These are phyloP conservation scores for Xylariales sp. DNA, from an alignment of 2,329 filamentous ascomycete species.

Conservation along the genomic window DNA sequence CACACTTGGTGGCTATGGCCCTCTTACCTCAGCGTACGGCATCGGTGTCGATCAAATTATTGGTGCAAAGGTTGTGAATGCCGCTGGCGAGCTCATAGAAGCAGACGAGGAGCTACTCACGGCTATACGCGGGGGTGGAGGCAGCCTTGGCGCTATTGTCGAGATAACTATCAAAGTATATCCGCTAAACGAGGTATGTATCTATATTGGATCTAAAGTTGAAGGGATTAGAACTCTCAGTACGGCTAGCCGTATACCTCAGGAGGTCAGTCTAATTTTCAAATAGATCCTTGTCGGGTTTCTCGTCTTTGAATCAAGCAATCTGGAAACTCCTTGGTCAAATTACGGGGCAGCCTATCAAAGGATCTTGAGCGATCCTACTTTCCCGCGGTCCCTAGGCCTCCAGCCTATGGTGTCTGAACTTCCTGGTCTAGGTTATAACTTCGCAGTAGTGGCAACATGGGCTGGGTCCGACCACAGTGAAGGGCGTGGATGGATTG, in stretches of 20 bases:
- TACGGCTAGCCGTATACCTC: background rate
- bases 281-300: background rate
- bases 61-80: constrained; percentile 31
- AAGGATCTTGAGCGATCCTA: too few relatives aligned
- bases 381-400: too few relatives aligned
- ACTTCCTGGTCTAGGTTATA: too few relatives aligned
- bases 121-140: constrained; percentile 34
- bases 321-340: too few relatives aligned
- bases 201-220: background rate
- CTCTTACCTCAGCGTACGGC: constrained; percentile 24
- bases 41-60: constrained; percentile 32
- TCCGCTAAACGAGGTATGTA: constrained; percentile 20
- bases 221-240: background rate
- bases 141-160: constrained; percentile 33
- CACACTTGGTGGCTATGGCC: constrained; percentile 28
- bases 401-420: too few relatives aligned
- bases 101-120: constrained; percentile 31
- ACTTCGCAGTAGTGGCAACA: too few relatives aligned
- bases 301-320: too few relatives aligned
- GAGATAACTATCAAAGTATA: constrained; percentile 35
- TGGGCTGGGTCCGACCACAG: too few relatives aligned
- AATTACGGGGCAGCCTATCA: too few relatives aligned
- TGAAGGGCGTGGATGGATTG: too few relatives aligned
- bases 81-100: constrained; percentile 28
- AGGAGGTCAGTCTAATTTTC: too few relatives aligned